Conservation (phyloP, 2,329 filamentous ascomycete species). For the Ophiobolus disseminans region DNA sequence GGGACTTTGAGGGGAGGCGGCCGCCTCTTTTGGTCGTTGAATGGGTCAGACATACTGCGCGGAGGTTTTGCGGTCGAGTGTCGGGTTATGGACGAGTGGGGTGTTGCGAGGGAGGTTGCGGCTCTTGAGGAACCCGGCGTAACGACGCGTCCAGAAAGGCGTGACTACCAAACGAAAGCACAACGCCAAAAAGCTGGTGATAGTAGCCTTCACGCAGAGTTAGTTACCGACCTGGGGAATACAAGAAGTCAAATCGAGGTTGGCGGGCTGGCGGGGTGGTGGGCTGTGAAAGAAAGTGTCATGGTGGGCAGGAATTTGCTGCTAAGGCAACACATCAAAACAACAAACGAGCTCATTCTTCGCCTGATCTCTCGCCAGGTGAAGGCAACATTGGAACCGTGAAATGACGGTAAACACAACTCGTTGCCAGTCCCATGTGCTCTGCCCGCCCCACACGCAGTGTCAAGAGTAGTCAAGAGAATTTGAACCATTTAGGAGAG, state of each 20-base stretch:
- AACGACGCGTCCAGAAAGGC: neutral
- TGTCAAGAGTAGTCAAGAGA: too few relatives aligned
- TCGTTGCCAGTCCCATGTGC: too few relatives aligned
- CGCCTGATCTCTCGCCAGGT: conserved; percentile 16
- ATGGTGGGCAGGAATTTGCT: too few relatives aligned
- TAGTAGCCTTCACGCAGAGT: neutral
- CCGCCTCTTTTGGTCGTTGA: conserved; percentile 29
- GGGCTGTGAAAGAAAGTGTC: too few relatives aligned
- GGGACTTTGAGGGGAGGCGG: conserved; percentile 36
- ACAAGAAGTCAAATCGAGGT: too few relatives aligned
- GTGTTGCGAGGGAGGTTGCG: neutral
- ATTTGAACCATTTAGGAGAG: neutral
- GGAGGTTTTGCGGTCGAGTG: neutral
- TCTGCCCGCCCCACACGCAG: too few relatives aligned
- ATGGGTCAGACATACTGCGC: conserved; percentile 21
- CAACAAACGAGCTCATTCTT: conserved; percentile 24
- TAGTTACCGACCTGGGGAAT: too few relatives aligned
- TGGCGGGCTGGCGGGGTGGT: too few relatives aligned
- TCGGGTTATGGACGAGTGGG: neutral
- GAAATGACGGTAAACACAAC: too few relatives aligned
- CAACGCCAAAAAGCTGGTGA: neutral
- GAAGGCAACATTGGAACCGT: too few relatives aligned
- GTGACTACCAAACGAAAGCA: neutral
- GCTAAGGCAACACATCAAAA: conserved; percentile 21
- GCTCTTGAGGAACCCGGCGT: neutral